Percentiles rank a stretch among this genome's conserved stretches.
phyloP scores from a whole-genome alignment of 805 yeast genomes.

The Nakazawaea ishiwadae region DNA sequence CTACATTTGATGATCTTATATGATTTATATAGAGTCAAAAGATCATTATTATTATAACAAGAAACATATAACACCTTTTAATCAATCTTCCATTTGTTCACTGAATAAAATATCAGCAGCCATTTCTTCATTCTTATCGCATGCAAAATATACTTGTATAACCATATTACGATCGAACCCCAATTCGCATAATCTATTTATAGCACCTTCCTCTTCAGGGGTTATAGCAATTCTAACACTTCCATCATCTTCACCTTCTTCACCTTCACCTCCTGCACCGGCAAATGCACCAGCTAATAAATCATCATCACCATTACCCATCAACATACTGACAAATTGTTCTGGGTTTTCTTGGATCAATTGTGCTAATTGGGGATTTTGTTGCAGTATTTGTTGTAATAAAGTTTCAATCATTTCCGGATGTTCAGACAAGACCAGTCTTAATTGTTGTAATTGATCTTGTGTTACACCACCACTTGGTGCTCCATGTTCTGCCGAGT shows the following conservation, averaged over 20 bases:
- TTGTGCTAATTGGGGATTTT: slow-evolving; percentile 82
- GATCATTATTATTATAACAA: neutral
- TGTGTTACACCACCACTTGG: slow-evolving; percentile 23
- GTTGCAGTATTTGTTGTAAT: slow-evolving; percentile 72
- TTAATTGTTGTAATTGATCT: slow-evolving; percentile 49
- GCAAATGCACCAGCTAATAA: slow-evolving; percentile 33
- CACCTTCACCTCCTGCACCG: slow-evolving; percentile 33
- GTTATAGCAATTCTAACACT: slow-evolving; percentile 58
- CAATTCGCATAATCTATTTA: slow-evolving; percentile 80
- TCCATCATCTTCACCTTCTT: slow-evolving; percentile 32
- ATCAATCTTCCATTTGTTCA: slow-evolving; percentile 35
- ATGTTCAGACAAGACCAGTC: slow-evolving; percentile 75
- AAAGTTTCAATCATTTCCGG: slow-evolving; percentile 87
- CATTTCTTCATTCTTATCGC: slow-evolving; percentile 95
- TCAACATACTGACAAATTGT: slow-evolving; percentile 69
- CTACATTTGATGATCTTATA: slow-evolving; percentile 24
- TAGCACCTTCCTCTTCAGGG: slow-evolving; percentile 85
- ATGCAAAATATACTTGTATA: slow-evolving; percentile 92
- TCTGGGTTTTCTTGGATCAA: slow-evolving; percentile 86
- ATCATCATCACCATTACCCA: slow-evolving; percentile 56
- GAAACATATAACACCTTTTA: no score
- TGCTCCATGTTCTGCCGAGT: slow-evolving; percentile 15
- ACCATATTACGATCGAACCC: slow-evolving; percentile 89
- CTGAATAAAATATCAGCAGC: slow-evolving; percentile 88
- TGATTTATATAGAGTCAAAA: neutral